These are phyloP conservation scores for Venturia effusa DNA, from an alignment of 2,329 filamentous ascomycete species.

Conservation along the genomic window DNA sequence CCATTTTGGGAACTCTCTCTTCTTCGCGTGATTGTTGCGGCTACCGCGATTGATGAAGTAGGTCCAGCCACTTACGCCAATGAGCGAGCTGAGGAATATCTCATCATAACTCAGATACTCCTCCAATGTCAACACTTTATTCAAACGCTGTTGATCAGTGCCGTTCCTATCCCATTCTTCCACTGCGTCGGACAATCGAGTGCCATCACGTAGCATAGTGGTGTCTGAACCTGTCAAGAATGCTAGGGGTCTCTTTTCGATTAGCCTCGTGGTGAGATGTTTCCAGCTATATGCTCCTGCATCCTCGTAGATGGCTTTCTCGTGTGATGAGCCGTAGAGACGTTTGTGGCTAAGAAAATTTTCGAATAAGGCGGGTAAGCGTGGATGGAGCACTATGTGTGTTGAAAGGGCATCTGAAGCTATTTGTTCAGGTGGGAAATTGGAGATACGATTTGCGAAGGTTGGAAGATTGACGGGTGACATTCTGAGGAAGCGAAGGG, in stretches of 20 bases:
- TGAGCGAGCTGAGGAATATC: slow-evolving; percentile 22
- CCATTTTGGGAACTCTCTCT: slow-evolving; percentile 12
- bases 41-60: slow-evolving; percentile 22
- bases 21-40: slow-evolving; percentile 16
- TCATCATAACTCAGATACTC: slow-evolving; percentile 25
- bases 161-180: slow-evolving; percentile 21
- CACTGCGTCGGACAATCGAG: slow-evolving; percentile 1
- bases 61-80: slow-evolving; percentile 20
- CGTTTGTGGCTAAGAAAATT: slow-evolving; percentile 22
- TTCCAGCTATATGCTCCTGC: slow-evolving; percentile 8
- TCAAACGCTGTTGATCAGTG: slow-evolving; percentile 15
- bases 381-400: slow-evolving; percentile 20
- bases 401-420: slow-evolving; percentile 17
- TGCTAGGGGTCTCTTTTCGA: slow-evolving; percentile 20
- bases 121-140: slow-evolving; percentile 14
- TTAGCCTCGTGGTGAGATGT: slow-evolving; percentile 17
- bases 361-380: slow-evolving; percentile 17
- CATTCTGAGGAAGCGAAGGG: not conserved
- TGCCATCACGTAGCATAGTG: slow-evolving; percentile 20
- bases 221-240: slow-evolving; percentile 19
- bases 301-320: slow-evolving; percentile 21
- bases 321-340: slow-evolving; percentile 17
- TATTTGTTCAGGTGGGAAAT: slow-evolving; percentile 16
- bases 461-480: not conserved
- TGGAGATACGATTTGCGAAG: not conserved